Conservation (phyloP, 257 asterid species). For the Solanum lignicaule region DNA sequence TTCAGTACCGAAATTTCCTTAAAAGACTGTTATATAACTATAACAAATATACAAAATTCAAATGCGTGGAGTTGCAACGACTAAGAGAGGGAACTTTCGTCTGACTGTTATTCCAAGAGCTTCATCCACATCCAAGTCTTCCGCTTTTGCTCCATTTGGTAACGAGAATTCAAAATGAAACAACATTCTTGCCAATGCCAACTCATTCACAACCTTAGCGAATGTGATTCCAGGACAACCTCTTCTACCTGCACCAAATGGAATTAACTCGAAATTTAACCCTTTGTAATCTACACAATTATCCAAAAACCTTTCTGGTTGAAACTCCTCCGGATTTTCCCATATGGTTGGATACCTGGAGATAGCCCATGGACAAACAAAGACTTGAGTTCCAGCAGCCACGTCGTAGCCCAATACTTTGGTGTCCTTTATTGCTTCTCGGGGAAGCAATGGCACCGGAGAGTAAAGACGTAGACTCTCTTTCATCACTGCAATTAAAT, state of each 20-base stretch:
- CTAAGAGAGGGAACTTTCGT: conserved; percentile 18
- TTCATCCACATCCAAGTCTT: conserved; percentile 32
- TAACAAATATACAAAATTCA: not conserved
- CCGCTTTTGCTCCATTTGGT: conserved; percentile 12
- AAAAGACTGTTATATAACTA: too few species aligned
- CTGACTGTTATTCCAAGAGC: not conserved
- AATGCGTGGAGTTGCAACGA: conserved; percentile 1
- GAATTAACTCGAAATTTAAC: conserved; percentile 24
- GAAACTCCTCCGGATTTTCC: conserved; percentile 35
- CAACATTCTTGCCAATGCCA: conserved; percentile 26
- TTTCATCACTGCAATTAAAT: conserved; percentile 32
- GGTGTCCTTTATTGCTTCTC: conserved; percentile 27
- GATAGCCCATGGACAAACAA: conserved; percentile 44
- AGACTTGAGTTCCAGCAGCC: conserved; percentile 14
- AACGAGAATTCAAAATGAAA: conserved; percentile 15
- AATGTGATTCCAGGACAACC: conserved; percentile 36
- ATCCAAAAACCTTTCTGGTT: conserved; percentile 37
- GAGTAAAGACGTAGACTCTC: conserved; percentile 30
- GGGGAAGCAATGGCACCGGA: conserved; percentile 38
- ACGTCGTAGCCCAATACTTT: conserved; percentile 35
- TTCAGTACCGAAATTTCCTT: not conserved
- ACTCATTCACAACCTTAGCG: conserved; percentile 14
- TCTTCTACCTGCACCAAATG: conserved; percentile 51
- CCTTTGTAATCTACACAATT: conserved; percentile 24
- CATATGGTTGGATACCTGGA: conserved; percentile 29